Conservation (phyloP, 768 basidiomycete genomes). For the Xanthoconium stramineum region DNA sequence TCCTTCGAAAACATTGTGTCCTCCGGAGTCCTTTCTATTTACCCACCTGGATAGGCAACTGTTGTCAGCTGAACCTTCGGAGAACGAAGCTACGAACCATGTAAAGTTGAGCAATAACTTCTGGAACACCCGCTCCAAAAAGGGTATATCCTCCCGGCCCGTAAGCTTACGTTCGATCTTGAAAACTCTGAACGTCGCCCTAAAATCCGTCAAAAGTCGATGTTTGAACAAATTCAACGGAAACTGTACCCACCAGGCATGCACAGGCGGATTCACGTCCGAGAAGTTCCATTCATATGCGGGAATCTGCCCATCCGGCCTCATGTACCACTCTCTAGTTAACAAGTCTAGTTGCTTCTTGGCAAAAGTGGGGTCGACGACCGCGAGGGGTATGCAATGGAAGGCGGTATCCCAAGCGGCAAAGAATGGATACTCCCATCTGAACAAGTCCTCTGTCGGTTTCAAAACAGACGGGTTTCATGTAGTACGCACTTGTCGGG, state of each 20-base stretch:
- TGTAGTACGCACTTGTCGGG: constrained; percentile 79
- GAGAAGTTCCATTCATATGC: constrained; percentile 99
- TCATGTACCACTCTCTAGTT: constrained; percentile 99
- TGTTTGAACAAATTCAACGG: neutral
- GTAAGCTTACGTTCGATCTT: constrained; percentile 97
- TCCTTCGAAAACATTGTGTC: constrained; percentile 96
- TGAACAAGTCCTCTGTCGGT: constrained; percentile 26
- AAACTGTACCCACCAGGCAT: constrained; percentile 71
- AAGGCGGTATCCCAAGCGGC: constrained; percentile 99
- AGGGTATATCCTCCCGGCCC: constrained; percentile 84
- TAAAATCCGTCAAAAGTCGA: constrained; percentile 24
- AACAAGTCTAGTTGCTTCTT: constrained; percentile 97
- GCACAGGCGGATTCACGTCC: constrained; percentile 98
- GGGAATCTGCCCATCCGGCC: constrained; percentile 97
- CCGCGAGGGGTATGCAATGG: constrained; percentile 95
- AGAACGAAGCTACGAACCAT: constrained; percentile 50
- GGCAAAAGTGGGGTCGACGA: constrained; percentile 92
- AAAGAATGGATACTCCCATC: constrained; percentile 99
- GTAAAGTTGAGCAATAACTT: constrained; percentile 96
- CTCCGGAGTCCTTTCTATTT: constrained; percentile 93
- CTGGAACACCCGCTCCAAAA: constrained; percentile 98
- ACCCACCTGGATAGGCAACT: constrained; percentile 70
- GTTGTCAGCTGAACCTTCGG: neutral
- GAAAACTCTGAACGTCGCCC: constrained; percentile 97
- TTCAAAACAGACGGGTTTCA: neutral